Conservation (phyloP, 306 rosid genomes). For the Quercus alba region DNA sequence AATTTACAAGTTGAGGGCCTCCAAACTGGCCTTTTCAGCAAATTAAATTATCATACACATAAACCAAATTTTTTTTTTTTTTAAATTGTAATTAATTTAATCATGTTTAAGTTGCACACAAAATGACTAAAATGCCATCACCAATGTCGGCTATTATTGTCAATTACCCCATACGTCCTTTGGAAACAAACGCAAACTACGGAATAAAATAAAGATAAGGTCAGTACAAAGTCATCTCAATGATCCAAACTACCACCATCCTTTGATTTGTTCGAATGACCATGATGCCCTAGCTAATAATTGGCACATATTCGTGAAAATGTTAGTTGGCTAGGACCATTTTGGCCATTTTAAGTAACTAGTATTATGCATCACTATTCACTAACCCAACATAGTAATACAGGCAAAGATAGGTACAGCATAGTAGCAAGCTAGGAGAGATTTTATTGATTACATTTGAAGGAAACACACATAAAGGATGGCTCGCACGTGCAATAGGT, state of each 20-base stretch:
- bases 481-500: slow-evolving; percentile 46
- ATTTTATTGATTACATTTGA: slow-evolving; percentile 17
- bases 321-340: slow-evolving; percentile 34
- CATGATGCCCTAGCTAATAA: slow-evolving; percentile 39
- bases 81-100: background rate
- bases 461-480: slow-evolving; percentile 25
- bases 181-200: slow-evolving; percentile 68
- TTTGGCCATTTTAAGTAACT: slow-evolving; percentile 8
- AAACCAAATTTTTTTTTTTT: background rate
- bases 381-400: slow-evolving; percentile 34
- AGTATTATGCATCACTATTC: slow-evolving; percentile 14
- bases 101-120: background rate
- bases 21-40: slow-evolving; percentile 18
- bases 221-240: slow-evolving; percentile 72
- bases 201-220: slow-evolving; percentile 75
- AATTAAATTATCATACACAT: background rate
- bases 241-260: slow-evolving; percentile 56
- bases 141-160: slow-evolving; percentile 42
- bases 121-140: slow-evolving; percentile 25
- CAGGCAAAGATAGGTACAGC: slow-evolving; percentile 9
- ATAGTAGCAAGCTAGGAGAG: background rate
- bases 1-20: slow-evolving; percentile 16
- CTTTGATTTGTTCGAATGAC: slow-evolving; percentile 29
- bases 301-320: background rate
- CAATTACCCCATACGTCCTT: slow-evolving; percentile 37